Percentiles rank a stretch among this genome's conserved stretches.
Evolutionary conservation across 768 basidiomycete species (phyloP).

Genomic region (Clitopilus hobsonii): DNA sequence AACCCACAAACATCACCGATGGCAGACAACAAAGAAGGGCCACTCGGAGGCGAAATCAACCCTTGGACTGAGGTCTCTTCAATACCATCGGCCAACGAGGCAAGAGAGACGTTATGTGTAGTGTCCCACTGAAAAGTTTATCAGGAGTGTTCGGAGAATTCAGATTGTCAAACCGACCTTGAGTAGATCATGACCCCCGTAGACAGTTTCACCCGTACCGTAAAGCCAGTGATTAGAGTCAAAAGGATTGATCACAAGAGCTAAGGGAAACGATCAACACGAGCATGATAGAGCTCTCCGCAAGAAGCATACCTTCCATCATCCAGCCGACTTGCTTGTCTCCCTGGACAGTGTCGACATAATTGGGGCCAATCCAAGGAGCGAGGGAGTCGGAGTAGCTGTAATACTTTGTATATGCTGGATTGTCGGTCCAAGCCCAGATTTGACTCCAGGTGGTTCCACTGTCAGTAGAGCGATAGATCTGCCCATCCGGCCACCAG

Average conservation of each 20-base stretch:
- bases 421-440: constrained; percentile 51
- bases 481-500: constrained; percentile 66
- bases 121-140: constrained; percentile 48
- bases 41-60: constrained; percentile 58
- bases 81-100: constrained; percentile 58
- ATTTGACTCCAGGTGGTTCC: constrained; percentile 56
- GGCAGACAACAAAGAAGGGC: constrained; percentile 51
- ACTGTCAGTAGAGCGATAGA: constrained; percentile 55
- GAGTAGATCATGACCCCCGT: constrained; percentile 36
- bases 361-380: constrained; percentile 55
- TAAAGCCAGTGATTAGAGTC: constrained; percentile 69
- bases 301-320: constrained; percentile 48
- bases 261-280: constrained; percentile 17
- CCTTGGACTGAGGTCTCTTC: constrained; percentile 59
- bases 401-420: constrained; percentile 46
- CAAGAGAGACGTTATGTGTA: constrained; percentile 51
- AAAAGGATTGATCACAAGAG: constrained; percentile 57
- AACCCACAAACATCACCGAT: constrained; percentile 53
- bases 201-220: constrained; percentile 64
- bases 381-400: constrained; percentile 49
- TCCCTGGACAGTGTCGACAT: constrained; percentile 37
- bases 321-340: constrained; percentile 62
- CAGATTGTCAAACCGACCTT: constrained; percentile 22
- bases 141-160: background rate
- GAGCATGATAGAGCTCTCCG: background rate